Base-by-base conservation (phyloP, 805 yeast species). In the Barnettozyma siamensis region DNA sequence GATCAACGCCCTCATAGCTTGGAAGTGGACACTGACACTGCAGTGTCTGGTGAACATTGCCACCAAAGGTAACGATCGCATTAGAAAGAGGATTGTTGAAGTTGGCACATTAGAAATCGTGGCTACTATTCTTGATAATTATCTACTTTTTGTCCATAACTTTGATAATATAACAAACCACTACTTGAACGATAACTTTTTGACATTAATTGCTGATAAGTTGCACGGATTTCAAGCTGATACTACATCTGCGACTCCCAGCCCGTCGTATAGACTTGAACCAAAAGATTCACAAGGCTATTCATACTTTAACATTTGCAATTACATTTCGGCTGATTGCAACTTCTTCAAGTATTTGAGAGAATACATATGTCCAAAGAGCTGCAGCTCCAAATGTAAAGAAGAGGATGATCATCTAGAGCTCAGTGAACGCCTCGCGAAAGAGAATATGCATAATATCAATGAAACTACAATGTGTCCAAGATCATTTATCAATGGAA, bases 1-100 rank as follows among this genome's bases (percentile, higher is more conserved):
- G 43, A 50, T 50, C 41, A 50, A 57, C 33, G 73, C 80, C 20
- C 68, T 87, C 48, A 70, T 83, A n/a, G 89, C 95, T 0, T 91
- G 96, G 96, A 91, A 91, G 65, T 91, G 99, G 99, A 86, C 95
- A 6, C 66, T 91, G 41, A 86, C 97, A 0, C 80, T 93, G 57
- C 99, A 91, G 66, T 89, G 97, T 59, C 66, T 91, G 42, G 95
- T 91, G 1, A 72, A 88, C 42, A 79, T 91, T 16, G 96, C 97
- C 12, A 88, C 97, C 1, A 73, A 97, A 50, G 99, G 99, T 19
- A 80, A 94, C 2, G 97, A 89, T 60, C 66, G 70, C 39, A 86
- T 89, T 37, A 71, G 99, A 38, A 80, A 82, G 51, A 79, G 88
- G 53, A 85, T 93, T 7, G 96, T 88, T 9, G 80, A 84, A 47